Base-by-base conservation (phyloP, 1,139 yeast species). In the Torulaspora pretoriensis region DNA sequence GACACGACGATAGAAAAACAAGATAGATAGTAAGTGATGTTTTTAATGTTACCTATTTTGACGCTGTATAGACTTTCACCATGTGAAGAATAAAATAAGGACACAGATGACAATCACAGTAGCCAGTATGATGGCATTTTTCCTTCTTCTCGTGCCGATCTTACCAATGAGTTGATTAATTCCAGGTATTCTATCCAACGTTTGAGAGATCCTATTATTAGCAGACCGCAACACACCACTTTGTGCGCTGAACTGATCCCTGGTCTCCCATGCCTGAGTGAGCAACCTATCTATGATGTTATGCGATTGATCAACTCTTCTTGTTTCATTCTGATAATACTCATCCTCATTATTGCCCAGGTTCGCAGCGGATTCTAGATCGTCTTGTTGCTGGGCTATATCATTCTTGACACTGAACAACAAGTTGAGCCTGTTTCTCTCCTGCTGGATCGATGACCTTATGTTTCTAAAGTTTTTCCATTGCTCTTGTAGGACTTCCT, bases 111-210 rank as follows among this genome's bases (percentile, higher is more conserved):
- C 75, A 38, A 89, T 83, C 40, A 92, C 75, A 4, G 74, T 56
- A 3, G 96, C 94, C 63, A 92, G 68, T n/a, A 92, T 85, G 35
- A 92, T 64, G 16, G 95, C 83, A 63, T 92, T 96, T 51, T 97
- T 78, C 68, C 83, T 85, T 65, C 92, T 82, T 57, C 97, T 74
- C 2, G 96, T 83, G 63, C 89, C 89, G 54, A 92, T 90, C 63
- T 83, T 84, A 13, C 83, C 72, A 33, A 92, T 78, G 48, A 94
- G 66, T 10, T 80, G 78, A 60, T 83, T 85, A 38, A 92, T 70
- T 1, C 97, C 97, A 0, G 98, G 98, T 35, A 92, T 76, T 39
- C 75, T 65, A 55, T 77, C 80, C 38, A 89, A 68, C 0, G 85
- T 73, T 35, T 75, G 75, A 51, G 80, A 70, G 50, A 90, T 70